A percentile compares a stretch with the other conserved stretches of the same genome.
phyloP scores from a whole-genome alignment of 345 rosid genomes.

The Nasturtium officinale region DNA sequence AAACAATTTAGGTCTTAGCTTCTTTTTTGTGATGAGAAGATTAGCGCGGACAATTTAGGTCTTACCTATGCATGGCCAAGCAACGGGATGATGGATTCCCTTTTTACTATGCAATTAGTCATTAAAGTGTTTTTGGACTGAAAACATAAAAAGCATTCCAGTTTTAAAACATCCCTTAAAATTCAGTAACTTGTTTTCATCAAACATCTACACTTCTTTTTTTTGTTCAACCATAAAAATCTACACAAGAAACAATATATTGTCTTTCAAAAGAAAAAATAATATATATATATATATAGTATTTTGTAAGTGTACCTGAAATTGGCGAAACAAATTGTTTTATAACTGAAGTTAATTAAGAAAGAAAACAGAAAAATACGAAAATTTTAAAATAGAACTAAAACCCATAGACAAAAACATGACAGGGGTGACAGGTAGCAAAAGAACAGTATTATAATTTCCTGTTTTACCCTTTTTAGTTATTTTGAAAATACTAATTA shows the following conservation, averaged over 20 bases:
- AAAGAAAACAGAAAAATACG: not conserved
- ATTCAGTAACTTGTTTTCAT: not conserved
- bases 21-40: too few species aligned
- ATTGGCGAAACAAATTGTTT: too few species aligned
- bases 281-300: too few species aligned
- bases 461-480: constrained; percentile 33
- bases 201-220: not conserved
- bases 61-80: constrained; percentile 50
- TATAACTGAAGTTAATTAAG: not conserved
- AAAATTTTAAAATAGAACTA: not conserved
- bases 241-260: not conserved
- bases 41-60: constrained; percentile 35
- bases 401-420: constrained; percentile 37
- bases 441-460: constrained; percentile 34
- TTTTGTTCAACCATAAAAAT: not conserved
- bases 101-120: constrained; percentile 30
- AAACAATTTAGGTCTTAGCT: constrained; percentile 35
- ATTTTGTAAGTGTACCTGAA: not conserved
- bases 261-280: too few species aligned
- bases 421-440: constrained; percentile 43
- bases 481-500: constrained; percentile 3
- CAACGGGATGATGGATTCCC: constrained; percentile 53
- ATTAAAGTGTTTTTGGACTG: not conserved
- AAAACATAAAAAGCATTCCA: not conserved
- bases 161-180: not conserved